These are phyloP conservation scores for Alternaria solani DNA, from an alignment of 2,329 filamentous ascomycete species.

Conservation along the genomic window DNA sequence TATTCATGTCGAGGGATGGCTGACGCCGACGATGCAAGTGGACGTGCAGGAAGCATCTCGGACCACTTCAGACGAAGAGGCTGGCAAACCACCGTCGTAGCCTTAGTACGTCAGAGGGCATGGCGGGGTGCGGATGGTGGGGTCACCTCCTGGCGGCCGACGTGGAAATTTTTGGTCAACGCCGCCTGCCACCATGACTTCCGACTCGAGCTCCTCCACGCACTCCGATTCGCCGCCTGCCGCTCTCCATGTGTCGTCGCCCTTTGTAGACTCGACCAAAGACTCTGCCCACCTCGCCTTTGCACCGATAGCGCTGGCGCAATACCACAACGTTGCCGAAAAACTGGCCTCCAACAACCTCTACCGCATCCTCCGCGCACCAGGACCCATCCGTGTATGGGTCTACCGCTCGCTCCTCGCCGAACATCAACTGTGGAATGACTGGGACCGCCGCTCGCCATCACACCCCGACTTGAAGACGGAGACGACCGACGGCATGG, in stretches of 20 bases:
- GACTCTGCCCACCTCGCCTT: slow-evolving; percentile 25
- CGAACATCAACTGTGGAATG: slow-evolving; percentile 33
- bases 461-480: slow-evolving; percentile 10
- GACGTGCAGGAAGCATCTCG: not conserved
- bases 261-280: slow-evolving; percentile 10
- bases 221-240: slow-evolving; percentile 14
- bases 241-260: slow-evolving; percentile 5
- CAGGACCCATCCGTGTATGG: slow-evolving; percentile 38
- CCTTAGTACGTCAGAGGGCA: not conserved
- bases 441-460: slow-evolving; percentile 23
- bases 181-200: slow-evolving; percentile 14
- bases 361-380: slow-evolving; percentile 36
- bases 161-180: slow-evolving; percentile 12
- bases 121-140: slow-evolving; percentile 8
- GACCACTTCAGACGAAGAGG: not conserved
- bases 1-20: not conserved
- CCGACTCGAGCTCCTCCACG: slow-evolving; percentile 15
- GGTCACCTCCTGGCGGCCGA: slow-evolving; percentile 7
- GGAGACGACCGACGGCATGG: slow-evolving; percentile 6
- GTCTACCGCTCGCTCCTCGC: slow-evolving; percentile 35
- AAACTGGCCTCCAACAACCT: slow-evolving; percentile 36
- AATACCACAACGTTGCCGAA: slow-evolving; percentile 32
- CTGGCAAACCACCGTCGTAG: not conserved
- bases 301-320: slow-evolving; percentile 33
- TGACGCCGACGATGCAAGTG: not conserved